Evolutionary conservation across 768 basidiomycete species (phyloP).

Genomic region (Macrocybe gigantea): DNA sequence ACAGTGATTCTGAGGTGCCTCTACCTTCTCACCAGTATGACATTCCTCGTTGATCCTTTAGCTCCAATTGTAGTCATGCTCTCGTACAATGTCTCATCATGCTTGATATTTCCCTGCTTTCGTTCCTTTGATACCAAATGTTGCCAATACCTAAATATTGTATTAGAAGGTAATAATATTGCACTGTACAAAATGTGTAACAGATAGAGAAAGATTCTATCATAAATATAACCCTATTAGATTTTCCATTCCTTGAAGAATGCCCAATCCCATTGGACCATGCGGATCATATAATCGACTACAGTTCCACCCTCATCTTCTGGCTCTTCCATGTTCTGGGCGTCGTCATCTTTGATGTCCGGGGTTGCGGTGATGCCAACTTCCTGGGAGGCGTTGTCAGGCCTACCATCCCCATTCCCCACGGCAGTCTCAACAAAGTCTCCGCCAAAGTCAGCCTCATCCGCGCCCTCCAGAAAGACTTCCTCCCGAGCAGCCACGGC

Average conservation of each 20-base stretch:
- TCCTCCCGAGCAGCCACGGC: conserved; percentile 71
- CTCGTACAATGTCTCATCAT: not conserved
- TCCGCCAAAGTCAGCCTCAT: conserved; percentile 74
- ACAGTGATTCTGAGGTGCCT: not conserved
- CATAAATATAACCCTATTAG: conserved; percentile 18
- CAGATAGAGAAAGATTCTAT: not conserved
- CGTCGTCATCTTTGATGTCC: conserved; percentile 24
- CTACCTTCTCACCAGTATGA: not conserved
- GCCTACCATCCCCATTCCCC: conserved; percentile 7
- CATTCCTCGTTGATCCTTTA: not conserved
- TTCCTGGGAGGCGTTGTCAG: not conserved
- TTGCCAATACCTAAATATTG: not conserved
- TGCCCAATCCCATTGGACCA: conserved; percentile 56
- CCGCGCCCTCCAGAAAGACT: conserved; percentile 66
- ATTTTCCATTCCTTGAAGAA: conserved; percentile 72
- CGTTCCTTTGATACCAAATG: not conserved
- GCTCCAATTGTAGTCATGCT: not conserved
- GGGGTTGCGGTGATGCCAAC: conserved; percentile 5
- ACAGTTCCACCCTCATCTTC: conserved; percentile 66
- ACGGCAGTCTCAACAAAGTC: conserved; percentile 23
- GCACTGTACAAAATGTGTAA: conserved; percentile 4
- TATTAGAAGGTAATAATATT: not conserved
- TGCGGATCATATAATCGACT: conserved; percentile 80
- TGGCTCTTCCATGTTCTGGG: conserved; percentile 31
- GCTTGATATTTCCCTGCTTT: not conserved